Evolutionary conservation across 768 basidiomycete species (phyloP).

Genomic region (Exidia glandulosa): DNA sequence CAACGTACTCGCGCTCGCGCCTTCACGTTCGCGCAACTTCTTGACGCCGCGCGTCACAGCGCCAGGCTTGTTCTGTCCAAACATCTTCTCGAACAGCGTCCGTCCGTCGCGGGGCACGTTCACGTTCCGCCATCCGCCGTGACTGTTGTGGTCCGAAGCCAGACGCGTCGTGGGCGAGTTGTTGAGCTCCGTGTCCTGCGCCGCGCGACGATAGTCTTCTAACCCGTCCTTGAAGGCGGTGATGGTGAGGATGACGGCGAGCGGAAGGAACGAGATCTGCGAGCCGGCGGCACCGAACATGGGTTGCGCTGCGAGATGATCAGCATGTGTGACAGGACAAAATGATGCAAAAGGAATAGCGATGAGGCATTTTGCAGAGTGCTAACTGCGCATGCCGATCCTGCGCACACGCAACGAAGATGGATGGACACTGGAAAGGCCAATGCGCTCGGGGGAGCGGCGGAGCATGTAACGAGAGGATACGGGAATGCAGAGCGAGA

Average conservation of each 20-base stretch:
- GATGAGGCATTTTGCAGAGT: background rate
- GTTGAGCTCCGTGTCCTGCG: slow-evolving; percentile 88
- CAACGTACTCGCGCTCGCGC: background rate
- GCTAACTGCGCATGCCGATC: too few relatives aligned
- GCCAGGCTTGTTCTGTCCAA: slow-evolving; percentile 15
- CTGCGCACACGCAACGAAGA: too few relatives aligned
- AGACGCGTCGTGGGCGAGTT: slow-evolving; percentile 68
- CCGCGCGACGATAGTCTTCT: slow-evolving; percentile 88
- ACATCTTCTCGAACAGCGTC: slow-evolving; percentile 22
- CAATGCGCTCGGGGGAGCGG: too few relatives aligned
- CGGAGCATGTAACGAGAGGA: too few relatives aligned
- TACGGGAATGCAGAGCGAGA: too few relatives aligned
- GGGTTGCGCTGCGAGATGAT: slow-evolving; percentile 63
- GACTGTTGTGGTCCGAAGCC: background rate
- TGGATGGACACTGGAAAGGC: too few relatives aligned
- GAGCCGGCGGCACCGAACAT: slow-evolving; percentile 84
- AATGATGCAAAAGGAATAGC: background rate
- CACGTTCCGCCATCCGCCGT: slow-evolving; percentile 31
- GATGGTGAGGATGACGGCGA: slow-evolving; percentile 75
- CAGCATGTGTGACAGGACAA: slow-evolving; percentile 7
- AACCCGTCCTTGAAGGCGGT: slow-evolving; percentile 94
- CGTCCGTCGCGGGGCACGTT: slow-evolving; percentile 27
- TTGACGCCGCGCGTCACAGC: slow-evolving; percentile 30
- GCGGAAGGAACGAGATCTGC: slow-evolving; percentile 70
- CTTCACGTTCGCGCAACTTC: slow-evolving; percentile 22